Conservation (phyloP, 108 stramenopile genomes). For the Bacterosira constricta region DNA sequence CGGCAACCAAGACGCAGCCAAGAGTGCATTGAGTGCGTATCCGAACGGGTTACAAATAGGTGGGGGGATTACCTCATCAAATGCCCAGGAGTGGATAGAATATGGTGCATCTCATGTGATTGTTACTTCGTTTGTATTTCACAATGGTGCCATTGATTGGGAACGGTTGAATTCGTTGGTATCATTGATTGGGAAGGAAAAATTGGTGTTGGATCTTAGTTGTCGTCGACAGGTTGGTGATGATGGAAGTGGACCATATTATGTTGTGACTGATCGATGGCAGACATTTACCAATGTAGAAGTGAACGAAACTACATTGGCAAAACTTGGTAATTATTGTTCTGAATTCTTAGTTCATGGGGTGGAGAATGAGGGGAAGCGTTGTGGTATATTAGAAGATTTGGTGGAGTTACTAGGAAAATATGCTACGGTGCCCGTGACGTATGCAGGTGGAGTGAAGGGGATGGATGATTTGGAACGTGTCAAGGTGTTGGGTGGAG, state of each 20-base stretch:
- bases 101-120: conserved; percentile 96
- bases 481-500: conserved; percentile 85
- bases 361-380: conserved; percentile 97
- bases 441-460: conserved; percentile 97
- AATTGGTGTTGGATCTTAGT: conserved; percentile 92
- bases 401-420: conserved; percentile 88
- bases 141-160: conserved; percentile 80
- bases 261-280: conserved; percentile 97
- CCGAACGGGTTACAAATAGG: conserved; percentile 94
- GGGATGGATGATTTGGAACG: conserved; percentile 87
- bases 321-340: conserved; percentile 78
- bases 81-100: conserved; percentile 86
- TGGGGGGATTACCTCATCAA: conserved; percentile 90
- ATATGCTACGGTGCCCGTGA: conserved; percentile 89
- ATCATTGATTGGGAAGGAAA: conserved; percentile 75
- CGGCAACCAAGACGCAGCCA: conserved; percentile 89
- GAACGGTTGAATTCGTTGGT: conserved; percentile 77
- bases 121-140: conserved; percentile 95
- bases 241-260: conserved; percentile 61
- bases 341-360: conserved; percentile 98
- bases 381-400: conserved; percentile 94
- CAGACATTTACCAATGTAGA: conserved; percentile 90
- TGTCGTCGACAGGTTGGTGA: conserved; percentile 72
- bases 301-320: conserved; percentile 71
- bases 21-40: conserved; percentile 79